Evolutionary conservation across 108 stramenopile species (phyloP), one percentile per base, ranked within the genome.

Genomic region (Pseudonitzschia multiseries): DNA sequence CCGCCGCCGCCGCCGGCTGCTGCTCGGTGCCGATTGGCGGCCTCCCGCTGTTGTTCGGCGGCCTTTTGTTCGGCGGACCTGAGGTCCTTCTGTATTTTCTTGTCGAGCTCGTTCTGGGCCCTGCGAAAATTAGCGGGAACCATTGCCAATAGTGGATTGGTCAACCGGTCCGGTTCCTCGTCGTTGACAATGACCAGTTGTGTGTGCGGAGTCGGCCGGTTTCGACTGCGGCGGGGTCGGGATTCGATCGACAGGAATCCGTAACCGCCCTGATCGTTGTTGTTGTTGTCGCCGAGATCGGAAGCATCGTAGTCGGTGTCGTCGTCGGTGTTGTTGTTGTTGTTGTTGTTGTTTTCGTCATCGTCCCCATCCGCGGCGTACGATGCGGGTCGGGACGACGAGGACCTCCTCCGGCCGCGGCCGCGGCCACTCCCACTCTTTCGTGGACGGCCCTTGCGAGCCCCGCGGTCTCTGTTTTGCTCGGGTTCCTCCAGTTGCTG

Each of bases 111-210:
- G 32, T 62, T 33, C 61, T 62, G 61, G 15, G 4, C n/a, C 36
- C 29, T 62, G 8, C 74, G 40, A 6, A 69, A 15, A n/a, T 22
- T 51, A 8, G 71, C 24, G 20, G 70, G 60, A 4, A 53, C 68
- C 36, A 79, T 73, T 31, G 83, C 79, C 27, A 84, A 74, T 13
- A 86, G 76, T 42, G 88, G 87, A 71, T 87, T 88, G 67, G 70
- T 74, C 28, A 87, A 62, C 6, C 89, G 83, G n/a, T 78, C 52
- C 15, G 89, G 85, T 52, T 80, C 75, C 24, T 72, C 52, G 50
- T 90, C 89, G 54, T 57, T 69, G 42, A 72, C 46, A 41, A 72
- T 78, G 28, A 28, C 54, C 13, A 71, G 21, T 28, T 57, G 66
- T 8, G 44, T n/a, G 12, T 17, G 61, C 6, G 61, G 54, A 24